These are phyloP conservation scores for Kodamaea sp. DNA, from an alignment of 1,139 yeast species.

Conservation along the genomic window DNA sequence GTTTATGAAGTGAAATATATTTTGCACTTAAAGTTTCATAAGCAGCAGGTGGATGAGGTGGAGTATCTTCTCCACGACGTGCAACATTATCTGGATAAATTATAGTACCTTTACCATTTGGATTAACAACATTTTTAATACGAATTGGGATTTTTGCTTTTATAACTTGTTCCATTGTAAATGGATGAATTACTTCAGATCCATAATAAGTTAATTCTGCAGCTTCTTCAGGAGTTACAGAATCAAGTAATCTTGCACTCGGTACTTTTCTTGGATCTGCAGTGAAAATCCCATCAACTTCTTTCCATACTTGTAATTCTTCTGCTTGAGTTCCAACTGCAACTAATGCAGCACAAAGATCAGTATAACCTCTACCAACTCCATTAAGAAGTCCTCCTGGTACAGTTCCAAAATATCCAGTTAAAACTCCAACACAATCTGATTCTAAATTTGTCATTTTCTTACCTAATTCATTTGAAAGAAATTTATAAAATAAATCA, in stretches of 20 bases:
- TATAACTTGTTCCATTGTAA: constrained; percentile 98
- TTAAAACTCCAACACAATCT: constrained; percentile 77
- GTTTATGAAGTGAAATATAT: constrained; percentile 47
- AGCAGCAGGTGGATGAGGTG: constrained; percentile 91
- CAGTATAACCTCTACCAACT: constrained; percentile 97
- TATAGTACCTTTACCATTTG: constrained; percentile 84
- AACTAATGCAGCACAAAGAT: constrained; percentile 91
- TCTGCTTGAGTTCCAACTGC: constrained; percentile 93
- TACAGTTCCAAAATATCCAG: constrained; percentile 91
- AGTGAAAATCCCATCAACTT: constrained; percentile 96
- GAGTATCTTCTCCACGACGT: constrained; percentile 81
- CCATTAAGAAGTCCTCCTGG: constrained; percentile 93
- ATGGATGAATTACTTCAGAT: constrained; percentile 96
- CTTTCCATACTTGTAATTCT: constrained; percentile 97
- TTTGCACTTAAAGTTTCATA: constrained; percentile 49
- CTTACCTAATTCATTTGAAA: constrained; percentile 59
- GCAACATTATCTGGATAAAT: constrained; percentile 89
- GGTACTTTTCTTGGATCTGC: constrained; percentile 97
- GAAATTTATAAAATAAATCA: constrained; percentile 59
- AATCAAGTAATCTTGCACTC: constrained; percentile 75
- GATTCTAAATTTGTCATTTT: constrained; percentile 45
- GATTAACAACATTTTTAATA: constrained; percentile 92
- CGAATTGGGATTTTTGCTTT: constrained; percentile 94
- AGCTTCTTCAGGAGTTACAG: constrained; percentile 98
- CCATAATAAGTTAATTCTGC: constrained; percentile 97